Evolutionary conservation across 805 yeast species (phyloP).

Genomic region (Pichia exigua): DNA sequence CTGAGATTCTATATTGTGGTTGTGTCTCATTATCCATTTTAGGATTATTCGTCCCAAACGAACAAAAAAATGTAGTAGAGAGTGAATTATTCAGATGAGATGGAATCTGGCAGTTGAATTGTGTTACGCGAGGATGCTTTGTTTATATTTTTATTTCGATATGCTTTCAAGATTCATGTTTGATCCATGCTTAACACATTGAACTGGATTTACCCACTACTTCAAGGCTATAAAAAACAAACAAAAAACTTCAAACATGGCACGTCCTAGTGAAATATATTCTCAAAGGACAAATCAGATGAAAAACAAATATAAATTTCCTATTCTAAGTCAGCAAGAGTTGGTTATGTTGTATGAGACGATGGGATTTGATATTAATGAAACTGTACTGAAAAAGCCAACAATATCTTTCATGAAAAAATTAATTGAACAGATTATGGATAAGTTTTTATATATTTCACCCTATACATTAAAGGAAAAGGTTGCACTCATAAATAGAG

Average conservation of each 20-base stretch:
- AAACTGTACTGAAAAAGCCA: slow-evolving; percentile 26
- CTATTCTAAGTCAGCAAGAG: slow-evolving; percentile 25
- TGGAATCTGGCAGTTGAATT: not conserved
- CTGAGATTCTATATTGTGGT: not conserved
- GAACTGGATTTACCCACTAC: not conserved
- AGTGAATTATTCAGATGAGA: too few species aligned
- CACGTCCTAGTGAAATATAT: slow-evolving; percentile 31
- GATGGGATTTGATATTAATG: slow-evolving; percentile 24
- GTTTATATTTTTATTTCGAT: not conserved
- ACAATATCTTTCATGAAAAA: slow-evolving; percentile 26
- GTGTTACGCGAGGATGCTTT: not conserved
- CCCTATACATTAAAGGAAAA: slow-evolving; percentile 23
- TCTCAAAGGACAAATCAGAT: slow-evolving; percentile 17
- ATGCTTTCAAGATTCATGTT: not conserved
- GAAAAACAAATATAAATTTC: slow-evolving; percentile 26
- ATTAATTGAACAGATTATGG: slow-evolving; percentile 29
- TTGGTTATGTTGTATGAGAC: slow-evolving; percentile 22
- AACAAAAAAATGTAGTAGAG: not conserved
- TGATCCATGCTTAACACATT: not conserved
- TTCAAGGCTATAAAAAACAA: not conserved
- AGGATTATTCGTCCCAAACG: not conserved
- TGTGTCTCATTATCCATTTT: not conserved
- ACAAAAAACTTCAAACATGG: slow-evolving; percentile 16
- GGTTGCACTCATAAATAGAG: slow-evolving; percentile 18
- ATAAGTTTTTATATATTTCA: slow-evolving; percentile 27